Conservation (phyloP, 2,329 filamentous ascomycete species). For the Penicillium sp. region DNA sequence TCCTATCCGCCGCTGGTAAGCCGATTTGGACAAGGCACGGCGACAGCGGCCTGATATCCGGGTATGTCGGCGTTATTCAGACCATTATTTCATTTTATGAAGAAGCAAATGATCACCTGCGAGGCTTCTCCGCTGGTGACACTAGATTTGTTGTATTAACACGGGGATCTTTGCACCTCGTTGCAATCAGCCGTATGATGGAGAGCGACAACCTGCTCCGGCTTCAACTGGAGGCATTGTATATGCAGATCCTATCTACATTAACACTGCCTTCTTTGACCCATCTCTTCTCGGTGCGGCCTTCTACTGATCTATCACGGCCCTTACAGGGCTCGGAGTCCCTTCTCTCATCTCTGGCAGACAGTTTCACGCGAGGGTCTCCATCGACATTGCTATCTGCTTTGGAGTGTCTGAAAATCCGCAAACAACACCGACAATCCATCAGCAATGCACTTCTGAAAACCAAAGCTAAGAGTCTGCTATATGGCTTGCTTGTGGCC, state of each 20-base stretch:
- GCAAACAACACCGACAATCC: constrained; percentile 77
- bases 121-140: constrained; percentile 81
- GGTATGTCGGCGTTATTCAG: constrained; percentile 91
- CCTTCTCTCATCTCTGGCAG: constrained; percentile 84
- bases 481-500: constrained; percentile 92
- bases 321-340: constrained; percentile 89
- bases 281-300: constrained; percentile 82
- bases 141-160: constrained; percentile 82
- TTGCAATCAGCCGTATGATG: constrained; percentile 87
- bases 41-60: constrained; percentile 82
- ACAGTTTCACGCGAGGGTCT: constrained; percentile 91
- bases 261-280: constrained; percentile 83
- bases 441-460: constrained; percentile 89
- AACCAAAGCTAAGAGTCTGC: constrained; percentile 69
- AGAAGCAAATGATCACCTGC: constrained; percentile 70
- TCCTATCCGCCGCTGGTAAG: constrained; percentile 92
- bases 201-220: constrained; percentile 88
- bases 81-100: constrained; percentile 98
- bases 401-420: constrained; percentile 86
- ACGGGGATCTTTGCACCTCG: constrained; percentile 84
- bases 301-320: constrained; percentile 88
- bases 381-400: constrained; percentile 84
- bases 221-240: constrained; percentile 84
- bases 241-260: constrained; percentile 97
- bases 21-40: constrained; percentile 96